These are phyloP conservation scores for Phytophthora foliorum DNA, from an alignment of 352 stramenopile genomes.

Conservation along the genomic window DNA sequence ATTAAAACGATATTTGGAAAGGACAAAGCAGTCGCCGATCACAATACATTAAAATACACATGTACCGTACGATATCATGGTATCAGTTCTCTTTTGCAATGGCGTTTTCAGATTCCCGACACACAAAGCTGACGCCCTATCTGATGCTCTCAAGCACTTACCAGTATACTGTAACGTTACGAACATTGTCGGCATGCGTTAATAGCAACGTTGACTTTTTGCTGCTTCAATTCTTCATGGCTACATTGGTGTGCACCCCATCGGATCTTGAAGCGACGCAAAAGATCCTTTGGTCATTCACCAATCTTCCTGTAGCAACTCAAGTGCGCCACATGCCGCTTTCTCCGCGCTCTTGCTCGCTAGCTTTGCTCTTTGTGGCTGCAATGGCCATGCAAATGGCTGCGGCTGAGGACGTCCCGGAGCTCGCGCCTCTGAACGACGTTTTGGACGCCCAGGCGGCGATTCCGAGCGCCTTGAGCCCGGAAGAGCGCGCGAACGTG, in stretches of 20 bases:
- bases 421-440: conserved; percentile 21
- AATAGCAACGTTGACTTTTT: too few relatives aligned
- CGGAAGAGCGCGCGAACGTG: conserved; percentile 18
- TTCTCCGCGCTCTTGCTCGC: background rate
- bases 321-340: background rate
- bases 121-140: too few relatives aligned
- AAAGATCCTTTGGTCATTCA: conserved; percentile 22
- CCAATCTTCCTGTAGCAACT: background rate
- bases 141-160: too few relatives aligned
- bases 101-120: too few relatives aligned
- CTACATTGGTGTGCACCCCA: conserved; percentile 6
- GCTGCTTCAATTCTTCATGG: too few relatives aligned
- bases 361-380: background rate
- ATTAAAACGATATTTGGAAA: too few relatives aligned
- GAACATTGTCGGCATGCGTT: too few relatives aligned
- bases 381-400: background rate
- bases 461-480: conserved; percentile 17
- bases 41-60: too few relatives aligned
- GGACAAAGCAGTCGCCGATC: too few relatives aligned
- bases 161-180: too few relatives aligned
- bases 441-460: conserved; percentile 17
- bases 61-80: too few relatives aligned
- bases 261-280: conserved; percentile 21
- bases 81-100: too few relatives aligned
- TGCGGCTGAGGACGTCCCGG: conserved; percentile 10